Base-by-base conservation (phyloP, 148 eudicot species). In the Rhododendron kiyosumense region DNA sequence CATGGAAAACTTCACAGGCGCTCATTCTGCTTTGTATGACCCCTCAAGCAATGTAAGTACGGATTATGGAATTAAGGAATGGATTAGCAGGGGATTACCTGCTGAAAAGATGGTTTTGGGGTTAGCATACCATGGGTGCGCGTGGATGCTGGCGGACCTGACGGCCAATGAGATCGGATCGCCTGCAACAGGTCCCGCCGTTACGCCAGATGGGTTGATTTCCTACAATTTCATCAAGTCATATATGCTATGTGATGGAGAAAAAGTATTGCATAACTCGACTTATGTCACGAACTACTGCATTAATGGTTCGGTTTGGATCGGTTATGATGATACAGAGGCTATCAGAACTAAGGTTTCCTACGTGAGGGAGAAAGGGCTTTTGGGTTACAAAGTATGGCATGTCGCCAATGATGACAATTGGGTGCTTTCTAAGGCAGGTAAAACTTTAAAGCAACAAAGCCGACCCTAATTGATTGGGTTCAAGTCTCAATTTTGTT, bases 321-420 rank as follows among this genome's bases (percentile, higher is more conserved):
- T 92, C 11, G 89, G 89, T 24, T 92, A 79, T 86, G 92, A 92
- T 45, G 94, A 88, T 36, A 88, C 89, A 1, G 92, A 91, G 78
- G 91, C 92, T 26, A 84, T 92, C 14, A 86, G 48, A 80, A 85
- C 82, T 61, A 92, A 92, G 89, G 91, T 91, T 86, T 74, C 92
- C 6, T 92, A 91, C 83, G 93, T 88, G 20, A 87, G 59, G 84
- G 85, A 89, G 26, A 90, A 87, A 48, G 90, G 92, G 52, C 90
- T 92, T 59, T 82, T 85, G 48, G 94, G 94, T n/a, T 90, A 88
- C 65, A 81, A 4, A 32, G 92, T 82, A 12, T 90, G 85, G 80
- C 92, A 90, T 26, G 84, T 92, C 18, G 46, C 78, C 5, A 52
- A 87, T 69, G 94, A 92, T 78, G 59, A 86, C 78, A 85, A 91